These are phyloP conservation scores for Macrolepiota albuminosa DNA, from an alignment of 768 basidiomycete species.

Conservation along the genomic window DNA sequence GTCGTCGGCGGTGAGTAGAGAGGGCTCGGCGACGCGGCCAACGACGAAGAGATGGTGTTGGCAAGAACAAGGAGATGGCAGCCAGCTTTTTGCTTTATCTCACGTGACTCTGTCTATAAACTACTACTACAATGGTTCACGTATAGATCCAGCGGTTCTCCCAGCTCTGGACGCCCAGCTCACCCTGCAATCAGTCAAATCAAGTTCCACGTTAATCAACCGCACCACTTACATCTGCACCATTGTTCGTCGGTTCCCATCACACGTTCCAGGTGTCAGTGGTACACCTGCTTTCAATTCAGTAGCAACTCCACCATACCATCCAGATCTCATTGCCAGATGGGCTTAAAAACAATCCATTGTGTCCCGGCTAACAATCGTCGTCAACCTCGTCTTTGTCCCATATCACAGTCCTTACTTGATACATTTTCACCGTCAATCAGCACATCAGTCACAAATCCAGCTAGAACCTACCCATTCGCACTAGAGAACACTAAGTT, in stretches of 20 bases:
- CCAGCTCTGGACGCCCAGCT: too few relatives aligned
- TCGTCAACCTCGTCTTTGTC: not conserved
- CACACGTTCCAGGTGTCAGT: conserved; percentile 21
- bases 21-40: not conserved
- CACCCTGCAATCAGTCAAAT: too few relatives aligned
- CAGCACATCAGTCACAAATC: not conserved
- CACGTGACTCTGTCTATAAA: not conserved
- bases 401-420: conserved; percentile 4
- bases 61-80: not conserved
- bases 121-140: too few relatives aligned
- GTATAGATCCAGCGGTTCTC: too few relatives aligned
- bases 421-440: conserved; percentile 2
- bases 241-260: conserved; percentile 21
- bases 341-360: conserved; percentile 29
- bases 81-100: not conserved
- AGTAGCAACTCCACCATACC: conserved; percentile 9
- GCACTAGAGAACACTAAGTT: conserved; percentile 25
- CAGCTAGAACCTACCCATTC: conserved; percentile 21
- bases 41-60: conserved; percentile 1
- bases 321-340: conserved; percentile 20
- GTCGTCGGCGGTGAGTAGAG: not conserved
- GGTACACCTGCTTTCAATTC: conserved; percentile 16
- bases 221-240: conserved; percentile 17
- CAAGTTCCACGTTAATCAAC: too few relatives aligned
- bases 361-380: conserved; percentile 26